phyloP scores from a whole-genome alignment of 345 rosid genomes.

The Ailanthus altissimus region DNA sequence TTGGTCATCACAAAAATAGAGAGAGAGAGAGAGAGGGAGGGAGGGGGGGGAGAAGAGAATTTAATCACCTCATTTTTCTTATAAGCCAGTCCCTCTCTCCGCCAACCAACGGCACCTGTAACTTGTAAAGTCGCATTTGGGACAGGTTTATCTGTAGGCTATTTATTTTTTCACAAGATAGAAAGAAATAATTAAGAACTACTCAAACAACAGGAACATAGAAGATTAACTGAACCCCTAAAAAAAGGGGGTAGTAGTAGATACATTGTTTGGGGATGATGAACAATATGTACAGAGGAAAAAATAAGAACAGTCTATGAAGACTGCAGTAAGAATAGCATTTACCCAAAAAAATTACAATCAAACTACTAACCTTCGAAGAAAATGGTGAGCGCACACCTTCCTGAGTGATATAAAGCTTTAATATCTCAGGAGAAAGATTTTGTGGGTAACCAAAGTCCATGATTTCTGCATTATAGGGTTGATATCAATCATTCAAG shows the following conservation, averaged over 20 bases:
- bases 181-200: slow-evolving; percentile 9
- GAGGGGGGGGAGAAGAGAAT: not conserved
- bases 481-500: not conserved
- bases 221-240: slow-evolving; percentile 13
- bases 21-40: not conserved
- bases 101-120: slow-evolving; percentile 99
- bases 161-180: slow-evolving; percentile 18
- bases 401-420: slow-evolving; percentile 97
- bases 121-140: slow-evolving; percentile 99
- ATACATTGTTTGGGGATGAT: not conserved
- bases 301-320: not conserved
- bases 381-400: slow-evolving; percentile 98
- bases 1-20: slow-evolving; percentile 6
- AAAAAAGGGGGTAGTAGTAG: not conserved
- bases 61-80: slow-evolving; percentile 90
- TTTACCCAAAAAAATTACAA: not conserved
- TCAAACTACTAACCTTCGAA: slow-evolving; percentile 65
- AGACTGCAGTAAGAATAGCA: slow-evolving; percentile 1
- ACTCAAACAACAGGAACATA: slow-evolving; percentile 6
- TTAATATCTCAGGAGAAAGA: slow-evolving; percentile 95
- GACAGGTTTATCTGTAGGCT: slow-evolving; percentile 88
- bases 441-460: slow-evolving; percentile 98
- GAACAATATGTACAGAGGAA: not conserved
- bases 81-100: slow-evolving; percentile 95
- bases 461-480: slow-evolving; percentile 77